These are phyloP conservation scores for Trypethelium eluteriae DNA, from an alignment of 495 filamentous ascomycete species.

Conservation along the genomic window DNA sequence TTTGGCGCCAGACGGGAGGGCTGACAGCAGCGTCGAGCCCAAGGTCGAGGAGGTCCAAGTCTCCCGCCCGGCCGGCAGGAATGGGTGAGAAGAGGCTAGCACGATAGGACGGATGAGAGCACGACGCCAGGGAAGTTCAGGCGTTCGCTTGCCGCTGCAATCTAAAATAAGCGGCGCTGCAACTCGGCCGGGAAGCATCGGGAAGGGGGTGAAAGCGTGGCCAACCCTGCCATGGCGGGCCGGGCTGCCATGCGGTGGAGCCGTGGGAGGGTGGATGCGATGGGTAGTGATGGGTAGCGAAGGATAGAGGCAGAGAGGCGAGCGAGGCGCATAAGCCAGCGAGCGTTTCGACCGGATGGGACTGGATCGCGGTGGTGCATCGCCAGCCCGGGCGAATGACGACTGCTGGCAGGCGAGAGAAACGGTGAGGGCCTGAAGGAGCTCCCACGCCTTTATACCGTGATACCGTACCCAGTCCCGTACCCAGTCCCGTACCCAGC, in stretches of 20 bases:
- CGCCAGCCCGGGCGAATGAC: constrained; percentile 6
- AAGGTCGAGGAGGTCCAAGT: background rate
- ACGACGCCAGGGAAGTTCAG: too few relatives aligned
- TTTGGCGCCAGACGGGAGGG: background rate
- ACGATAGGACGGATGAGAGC: too few relatives aligned
- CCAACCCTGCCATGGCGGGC: constrained; percentile 7
- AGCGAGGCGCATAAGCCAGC: background rate
- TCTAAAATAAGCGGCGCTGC: constrained; percentile 1
- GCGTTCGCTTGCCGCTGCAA: background rate
- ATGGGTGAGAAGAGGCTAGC: background rate
- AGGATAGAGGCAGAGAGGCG: background rate
- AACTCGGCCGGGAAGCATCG: constrained; percentile 9
- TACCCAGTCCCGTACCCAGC: too few relatives aligned
- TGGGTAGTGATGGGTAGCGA: background rate
- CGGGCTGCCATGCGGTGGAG: background rate
- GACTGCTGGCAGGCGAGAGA: background rate
- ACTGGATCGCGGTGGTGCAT: background rate
- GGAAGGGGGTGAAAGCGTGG: constrained; percentile 1
- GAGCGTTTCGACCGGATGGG: background rate
- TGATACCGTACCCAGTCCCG: too few relatives aligned
- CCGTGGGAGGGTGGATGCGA: background rate
- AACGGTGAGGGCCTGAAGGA: constrained; percentile 1
- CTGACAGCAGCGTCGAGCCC: background rate
- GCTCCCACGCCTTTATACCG: too few relatives aligned
- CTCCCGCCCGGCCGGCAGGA: background rate